Base-by-base conservation (phyloP, 176 grass and related monocot species). In the sorghum (Sorghum bicolor) region DNA sequence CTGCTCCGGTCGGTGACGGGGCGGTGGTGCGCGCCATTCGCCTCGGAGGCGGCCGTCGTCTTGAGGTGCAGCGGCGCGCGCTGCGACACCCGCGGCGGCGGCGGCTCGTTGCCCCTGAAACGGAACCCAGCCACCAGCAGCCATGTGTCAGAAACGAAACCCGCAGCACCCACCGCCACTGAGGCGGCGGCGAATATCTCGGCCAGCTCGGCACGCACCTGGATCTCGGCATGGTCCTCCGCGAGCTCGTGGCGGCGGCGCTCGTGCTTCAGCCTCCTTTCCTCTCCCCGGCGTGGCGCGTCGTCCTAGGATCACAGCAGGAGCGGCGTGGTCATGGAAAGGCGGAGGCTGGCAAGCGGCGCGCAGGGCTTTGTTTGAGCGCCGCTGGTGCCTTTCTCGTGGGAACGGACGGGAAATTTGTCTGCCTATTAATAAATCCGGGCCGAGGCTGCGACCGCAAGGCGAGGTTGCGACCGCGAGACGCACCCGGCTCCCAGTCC, bases 31-130 rank as follows among this genome's bases (percentile, higher is more conserved):
- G 83, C 85, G 64, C 80, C 93, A 41, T 99, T 96, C 58, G 93
- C 76, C 0, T 94, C 96, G 1, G n/a, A n/a, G n/a, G n/a, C n/a
- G n/a, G 83, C 84, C 15, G 93, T 91, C 40, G 89, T 89, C 86
- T 92, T 94, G 66, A 99, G 87, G 76, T 96, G 91, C 57, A 99
- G 91, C 64, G 97, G 91, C 61, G 80, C 91, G 29, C 96, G 93
- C 72, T 93, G 89, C 15, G 89, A 88, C 85, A 45, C 53, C 57
- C 96, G 87, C 79, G 87, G 93, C 28, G 93, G 83, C 85, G 93
- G 83, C 83, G 82, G 68, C 45, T 98, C 97, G 14, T 87, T 87
- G n/a, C 89, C 96, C 83, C 97, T 96, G 88, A 43, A 37, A 78
- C 37, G 10, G 28, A 72, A 47, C 0, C 70, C 24, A 19, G 10